These are phyloP conservation scores for Apiospora malaysiana DNA, from an alignment of 2,329 filamentous ascomycete genomes.

Conservation along the genomic window DNA sequence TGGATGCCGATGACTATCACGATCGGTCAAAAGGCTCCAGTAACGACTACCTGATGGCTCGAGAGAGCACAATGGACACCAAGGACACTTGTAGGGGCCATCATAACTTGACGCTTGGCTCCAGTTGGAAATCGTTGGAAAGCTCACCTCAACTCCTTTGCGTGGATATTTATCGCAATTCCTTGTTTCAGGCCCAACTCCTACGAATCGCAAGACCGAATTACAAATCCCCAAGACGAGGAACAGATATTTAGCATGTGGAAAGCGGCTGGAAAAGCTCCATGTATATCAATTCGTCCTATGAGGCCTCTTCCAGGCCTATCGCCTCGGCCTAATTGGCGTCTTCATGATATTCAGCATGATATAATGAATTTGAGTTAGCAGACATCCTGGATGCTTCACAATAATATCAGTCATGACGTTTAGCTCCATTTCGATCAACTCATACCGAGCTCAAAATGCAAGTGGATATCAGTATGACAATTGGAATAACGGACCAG, in stretches of 20 bases:
- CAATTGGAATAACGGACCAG: neutral
- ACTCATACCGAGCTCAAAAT: neutral
- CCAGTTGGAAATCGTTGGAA: neutral
- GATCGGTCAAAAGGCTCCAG: neutral
- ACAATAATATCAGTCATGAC: neutral
- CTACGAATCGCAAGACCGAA: neutral
- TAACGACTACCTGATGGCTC: neutral
- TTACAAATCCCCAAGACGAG: neutral
- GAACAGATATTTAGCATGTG: neutral
- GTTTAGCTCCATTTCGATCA: neutral
- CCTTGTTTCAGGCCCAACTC: too few relatives aligned
- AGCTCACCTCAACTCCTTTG: neutral
- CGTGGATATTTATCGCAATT: neutral
- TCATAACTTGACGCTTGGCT: neutral
- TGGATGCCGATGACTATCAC: constrained; percentile 16
- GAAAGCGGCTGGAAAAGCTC: neutral
- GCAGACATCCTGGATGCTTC: neutral
- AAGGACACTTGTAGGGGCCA: neutral
- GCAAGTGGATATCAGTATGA: neutral
- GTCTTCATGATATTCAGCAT: neutral
- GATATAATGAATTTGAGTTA: neutral
- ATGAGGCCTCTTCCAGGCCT: neutral
- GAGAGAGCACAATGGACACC: neutral
- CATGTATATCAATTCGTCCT: neutral
- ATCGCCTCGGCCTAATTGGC: neutral